Base-by-base conservation (phyloP, 139 green algal genomes). In the Ettlia oleoabundans region DNA sequence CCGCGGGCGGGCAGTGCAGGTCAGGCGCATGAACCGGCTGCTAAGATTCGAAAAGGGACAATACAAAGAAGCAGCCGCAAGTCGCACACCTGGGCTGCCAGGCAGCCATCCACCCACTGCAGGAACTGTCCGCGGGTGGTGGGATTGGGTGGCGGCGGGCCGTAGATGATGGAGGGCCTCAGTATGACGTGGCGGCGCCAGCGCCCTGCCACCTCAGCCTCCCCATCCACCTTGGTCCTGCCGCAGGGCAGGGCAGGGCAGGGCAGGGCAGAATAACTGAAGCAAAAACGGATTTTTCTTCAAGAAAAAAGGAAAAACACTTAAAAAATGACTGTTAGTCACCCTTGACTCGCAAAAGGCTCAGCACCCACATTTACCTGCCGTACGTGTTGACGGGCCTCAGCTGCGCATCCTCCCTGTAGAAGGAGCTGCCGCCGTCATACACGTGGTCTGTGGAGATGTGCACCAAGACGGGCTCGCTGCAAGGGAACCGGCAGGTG, bases 401-500 rank as follows among this genome's bases (percentile, higher is more conserved):
- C 24, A 72, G 75, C 0, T 64, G 9, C 30, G 91, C 88, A 15
- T 67, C 68, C 73, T 97, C 94, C 13, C n/a, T 78, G 82, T 88
- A 96, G 24, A 64, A 67, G 13, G 85, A 42, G 0, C 70, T 55
- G 77, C 63, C 82, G 72, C 90, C 90, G 3, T 91, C 85, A 64
- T 94, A 94, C 40, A 92, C 92, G 70, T 97, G 93, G 77, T 96
- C 94, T 15, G 93, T 97, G 19, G 89, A 94, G 24, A 97, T 67
- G 83, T 97, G 93, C 2, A 96, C 82, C 2, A 97, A 83, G 10
- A 92, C 37, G 0, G 85, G 84, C 32, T 76, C 68, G 28, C 70
- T 58, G 58, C 41, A 37, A 42, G 1, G 47, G 13, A 58, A 24
- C 15, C 13, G 15, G 47, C 47, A 58, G 15, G 47, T 58, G 47